These are phyloP conservation scores for Pichia heedii DNA, from an alignment of 805 yeast genomes.

Conservation along the genomic window DNA sequence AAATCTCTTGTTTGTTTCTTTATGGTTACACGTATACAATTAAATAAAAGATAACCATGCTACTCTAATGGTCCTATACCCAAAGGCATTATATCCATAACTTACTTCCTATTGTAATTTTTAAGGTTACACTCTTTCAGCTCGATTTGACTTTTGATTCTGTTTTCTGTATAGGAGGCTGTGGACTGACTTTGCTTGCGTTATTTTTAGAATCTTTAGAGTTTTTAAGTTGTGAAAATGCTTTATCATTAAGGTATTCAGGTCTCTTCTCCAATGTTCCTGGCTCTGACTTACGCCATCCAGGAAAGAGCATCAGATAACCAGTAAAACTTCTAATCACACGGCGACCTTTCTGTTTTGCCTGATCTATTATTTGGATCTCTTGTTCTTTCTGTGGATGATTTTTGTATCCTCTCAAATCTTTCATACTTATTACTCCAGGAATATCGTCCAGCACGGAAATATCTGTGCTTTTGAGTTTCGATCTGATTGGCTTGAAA, in stretches of 20 bases:
- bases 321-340: slow-evolving; percentile 23
- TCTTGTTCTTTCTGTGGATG: slow-evolving; percentile 1
- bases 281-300: slow-evolving; percentile 15
- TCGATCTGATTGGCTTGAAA: not conserved
- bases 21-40: too few relatives aligned
- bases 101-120: too few relatives aligned
- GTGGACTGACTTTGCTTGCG: not conserved
- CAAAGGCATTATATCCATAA: too few relatives aligned
- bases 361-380: slow-evolving; percentile 13
- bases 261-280: slow-evolving; percentile 1
- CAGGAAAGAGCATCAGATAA: slow-evolving; percentile 14
- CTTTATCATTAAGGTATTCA: not conserved
- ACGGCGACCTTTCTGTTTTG: slow-evolving; percentile 8
- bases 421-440: slow-evolving; percentile 6
- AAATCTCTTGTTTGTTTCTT: too few relatives aligned
- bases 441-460: slow-evolving; percentile 11
- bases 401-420: slow-evolving; percentile 7
- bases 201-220: not conserved
- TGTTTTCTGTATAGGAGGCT: not conserved
- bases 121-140: too few relatives aligned
- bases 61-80: too few relatives aligned
- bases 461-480: slow-evolving; percentile 1
- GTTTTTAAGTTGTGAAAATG: not conserved
- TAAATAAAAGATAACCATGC: too few relatives aligned
- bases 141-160: not conserved